These are phyloP conservation scores for Dendrobium catenatum DNA, from an alignment of 106 monocot genomes.

Conservation along the genomic window DNA sequence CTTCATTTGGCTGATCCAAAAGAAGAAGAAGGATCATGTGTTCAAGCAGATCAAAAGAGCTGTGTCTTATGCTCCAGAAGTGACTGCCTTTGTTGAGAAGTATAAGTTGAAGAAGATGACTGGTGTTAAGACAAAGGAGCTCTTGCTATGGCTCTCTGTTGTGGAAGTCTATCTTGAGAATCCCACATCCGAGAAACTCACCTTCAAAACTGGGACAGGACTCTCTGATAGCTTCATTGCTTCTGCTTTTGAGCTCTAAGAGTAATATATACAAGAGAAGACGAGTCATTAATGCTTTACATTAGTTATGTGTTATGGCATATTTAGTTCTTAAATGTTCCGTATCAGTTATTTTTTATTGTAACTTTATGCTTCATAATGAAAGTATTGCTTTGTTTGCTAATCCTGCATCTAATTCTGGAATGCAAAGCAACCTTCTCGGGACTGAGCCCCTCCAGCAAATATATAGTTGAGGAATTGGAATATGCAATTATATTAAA, in stretches of 20 bases:
- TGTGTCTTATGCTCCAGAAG: background rate
- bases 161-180: constrained; percentile 14
- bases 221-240: too few relatives aligned
- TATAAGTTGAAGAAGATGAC: constrained; percentile 16
- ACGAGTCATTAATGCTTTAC: too few relatives aligned
- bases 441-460: too few relatives aligned
- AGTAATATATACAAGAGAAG: background rate
- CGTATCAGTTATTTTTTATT: background rate
- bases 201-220: too few relatives aligned
- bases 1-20: too few relatives aligned
- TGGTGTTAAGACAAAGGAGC: constrained; percentile 18
- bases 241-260: constrained; percentile 7
- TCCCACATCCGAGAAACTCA: constrained; percentile 3
- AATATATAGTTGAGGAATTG: too few relatives aligned
- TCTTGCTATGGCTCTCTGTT: constrained; percentile 15
- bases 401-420: too few relatives aligned
- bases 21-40: too few relatives aligned
- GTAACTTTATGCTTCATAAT: background rate
- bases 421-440: too few relatives aligned
- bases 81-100: constrained; percentile 17
- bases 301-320: too few relatives aligned
- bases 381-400: background rate
- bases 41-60: too few relatives aligned
- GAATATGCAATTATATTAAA: too few relatives aligned
- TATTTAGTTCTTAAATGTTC: background rate